A percentile compares a stretch with the other conserved stretches of the same genome.
Conservation (phyloP, 352 stramenopile genomes). For the Pythium oligandrum region DNA sequence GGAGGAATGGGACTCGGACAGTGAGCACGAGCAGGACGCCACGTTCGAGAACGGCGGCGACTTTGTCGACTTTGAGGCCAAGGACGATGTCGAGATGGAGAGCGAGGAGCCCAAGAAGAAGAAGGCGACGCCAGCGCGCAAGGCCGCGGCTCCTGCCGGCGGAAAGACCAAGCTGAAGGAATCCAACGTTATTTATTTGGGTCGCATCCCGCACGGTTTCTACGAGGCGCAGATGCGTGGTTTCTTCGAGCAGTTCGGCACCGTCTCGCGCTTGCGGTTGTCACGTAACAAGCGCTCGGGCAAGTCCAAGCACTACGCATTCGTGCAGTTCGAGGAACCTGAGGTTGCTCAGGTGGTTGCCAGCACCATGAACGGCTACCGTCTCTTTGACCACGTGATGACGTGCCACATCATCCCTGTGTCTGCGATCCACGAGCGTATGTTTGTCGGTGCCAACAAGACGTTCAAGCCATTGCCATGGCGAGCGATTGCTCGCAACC, state of each 20-base stretch:
- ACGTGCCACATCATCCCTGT: constrained; percentile 89
- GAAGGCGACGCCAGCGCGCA: constrained; percentile 23
- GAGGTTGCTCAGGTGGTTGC: constrained; percentile 93
- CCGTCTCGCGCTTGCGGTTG: constrained; percentile 87
- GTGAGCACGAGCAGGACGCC: constrained; percentile 44
- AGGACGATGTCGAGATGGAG: constrained; percentile 25
- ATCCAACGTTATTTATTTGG: constrained; percentile 95
- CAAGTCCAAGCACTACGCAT: constrained; percentile 94
- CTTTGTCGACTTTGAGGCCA: constrained; percentile 46
- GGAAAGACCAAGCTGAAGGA: constrained; percentile 30
- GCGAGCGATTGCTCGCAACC: constrained; percentile 63
- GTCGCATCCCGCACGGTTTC: constrained; percentile 94
- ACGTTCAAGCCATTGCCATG: constrained; percentile 71
- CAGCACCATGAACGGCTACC: constrained; percentile 94
- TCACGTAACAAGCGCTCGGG: constrained; percentile 94
- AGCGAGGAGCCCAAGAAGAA: constrained; percentile 16
- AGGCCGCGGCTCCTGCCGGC: constrained; percentile 13
- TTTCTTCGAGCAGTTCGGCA: constrained; percentile 97
- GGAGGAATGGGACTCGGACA: constrained; percentile 85
- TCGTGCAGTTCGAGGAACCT: constrained; percentile 93
- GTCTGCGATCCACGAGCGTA: constrained; percentile 83
- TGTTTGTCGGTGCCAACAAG: constrained; percentile 87
- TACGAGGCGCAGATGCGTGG: constrained; percentile 95
- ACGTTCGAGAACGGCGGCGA: constrained; percentile 45
- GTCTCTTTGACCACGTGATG: constrained; percentile 91